Conservation (phyloP, 371 early-diverging fungal species). For the Dipsacomyces acuminosporus region DNA sequence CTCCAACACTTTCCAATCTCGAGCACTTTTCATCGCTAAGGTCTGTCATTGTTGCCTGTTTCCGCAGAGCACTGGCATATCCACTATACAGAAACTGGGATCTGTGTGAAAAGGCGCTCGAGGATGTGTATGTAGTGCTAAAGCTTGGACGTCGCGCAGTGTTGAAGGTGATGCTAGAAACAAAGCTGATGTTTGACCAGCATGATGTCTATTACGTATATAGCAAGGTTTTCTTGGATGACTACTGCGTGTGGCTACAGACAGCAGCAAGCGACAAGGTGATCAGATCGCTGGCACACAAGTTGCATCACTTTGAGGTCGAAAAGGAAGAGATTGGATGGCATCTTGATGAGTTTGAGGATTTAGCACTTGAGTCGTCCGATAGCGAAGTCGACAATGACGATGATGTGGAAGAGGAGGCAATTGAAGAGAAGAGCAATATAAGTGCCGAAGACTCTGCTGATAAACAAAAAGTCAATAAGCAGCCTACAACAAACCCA, state of each 20-base stretch:
- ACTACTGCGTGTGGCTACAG: conserved; percentile 97
- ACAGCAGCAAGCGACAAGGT: conserved; percentile 62
- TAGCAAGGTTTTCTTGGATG: conserved; percentile 82
- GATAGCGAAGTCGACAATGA: conserved; percentile 43
- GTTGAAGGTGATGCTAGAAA: conserved; percentile 69
- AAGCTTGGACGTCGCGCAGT: conserved; percentile 78
- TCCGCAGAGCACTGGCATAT: conserved; percentile 75
- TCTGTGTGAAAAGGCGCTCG: conserved; percentile 61
- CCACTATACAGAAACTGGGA: conserved; percentile 79
- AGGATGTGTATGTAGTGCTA: conserved; percentile 79
- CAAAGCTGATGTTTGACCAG: conserved; percentile 74
- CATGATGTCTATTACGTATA: conserved; percentile 85
- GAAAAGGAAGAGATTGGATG: conserved; percentile 65
- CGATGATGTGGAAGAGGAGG: conserved; percentile 4
- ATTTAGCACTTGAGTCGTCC: conserved; percentile 51
- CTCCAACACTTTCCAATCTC: conserved; percentile 73
- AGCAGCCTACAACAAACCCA: not conserved
- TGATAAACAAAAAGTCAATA: not conserved
- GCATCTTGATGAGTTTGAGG: conserved; percentile 70
- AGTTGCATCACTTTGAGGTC: conserved; percentile 68
- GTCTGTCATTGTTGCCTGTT: conserved; percentile 58
- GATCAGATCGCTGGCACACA: conserved; percentile 68
- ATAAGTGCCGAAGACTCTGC: not conserved
- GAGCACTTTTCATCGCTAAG: conserved; percentile 68
- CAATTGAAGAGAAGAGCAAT: not conserved